Base-by-base conservation (phyloP, 495 filamentous ascomycete species). In the Penicillium parvum region DNA sequence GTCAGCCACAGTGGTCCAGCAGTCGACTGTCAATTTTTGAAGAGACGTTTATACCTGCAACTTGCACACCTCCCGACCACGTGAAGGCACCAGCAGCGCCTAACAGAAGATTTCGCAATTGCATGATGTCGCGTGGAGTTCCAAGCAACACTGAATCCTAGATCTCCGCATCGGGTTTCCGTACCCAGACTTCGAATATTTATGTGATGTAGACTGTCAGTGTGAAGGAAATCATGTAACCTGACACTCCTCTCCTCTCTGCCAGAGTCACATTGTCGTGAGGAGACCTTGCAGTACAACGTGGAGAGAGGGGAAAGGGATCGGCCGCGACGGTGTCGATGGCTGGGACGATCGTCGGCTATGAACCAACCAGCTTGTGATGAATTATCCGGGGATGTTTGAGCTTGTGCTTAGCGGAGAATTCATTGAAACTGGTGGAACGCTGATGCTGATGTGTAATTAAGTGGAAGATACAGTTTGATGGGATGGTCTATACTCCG, bases 161-260 rank as follows among this genome's bases (percentile, higher is more conserved):
- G 17, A 19, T 22, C 34, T 15, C 21, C 4, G 9, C 23, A 32
- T 32, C 20, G 28, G 17, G n/a, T 7, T 27, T 27, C 23, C 22
- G 21, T 1, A 15, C 18, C 35, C 21, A 28, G 27, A 8, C 4
- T 18, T 11, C 2, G n/a, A 14, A 35, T 27, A 34, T 34, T 43
- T 43, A 33, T 34, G 3, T 27, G 4, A 7, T 9, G 36, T 11
- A 3, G 5, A 39, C 19, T 18, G 26, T 19, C 9, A 12, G 28
- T 47, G 43, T 29, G 45, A 39, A 41, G 33, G n/a, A 49, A 43
- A 9, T 7, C 26, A 43, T 49, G 45, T 49, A 49, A 49, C 45
- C 22, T 14, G 23, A 20, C 30, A 26, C 14, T 12, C 10, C n/a
- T 32, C n/a, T 19, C 36, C 28, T 8, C 14, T 14, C n/a, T n/a